These are phyloP conservation scores for Annulohypoxylon maeteangense DNA, from an alignment of 495 filamentous ascomycete species.

Conservation along the genomic window DNA sequence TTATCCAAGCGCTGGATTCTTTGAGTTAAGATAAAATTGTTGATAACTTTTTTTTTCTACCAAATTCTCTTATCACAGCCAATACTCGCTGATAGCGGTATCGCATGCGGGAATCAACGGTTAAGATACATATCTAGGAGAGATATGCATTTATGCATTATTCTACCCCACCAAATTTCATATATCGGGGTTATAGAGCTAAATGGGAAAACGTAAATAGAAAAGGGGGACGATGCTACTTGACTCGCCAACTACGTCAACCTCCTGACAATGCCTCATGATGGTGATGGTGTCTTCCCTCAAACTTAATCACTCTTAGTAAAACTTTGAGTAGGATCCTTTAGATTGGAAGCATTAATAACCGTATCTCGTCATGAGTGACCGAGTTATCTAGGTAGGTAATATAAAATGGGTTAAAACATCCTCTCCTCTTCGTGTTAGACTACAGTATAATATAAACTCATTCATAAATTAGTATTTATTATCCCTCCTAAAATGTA, in stretches of 20 bases:
- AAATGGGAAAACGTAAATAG: not conserved
- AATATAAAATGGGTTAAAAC: too few species aligned
- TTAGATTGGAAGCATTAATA: too few species aligned
- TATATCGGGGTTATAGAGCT: not conserved
- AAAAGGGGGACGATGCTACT: not conserved
- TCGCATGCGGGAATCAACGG: not conserved
- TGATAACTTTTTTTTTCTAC: slow-evolving; percentile 10
- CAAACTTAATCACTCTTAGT: too few species aligned
- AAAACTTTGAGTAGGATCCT: too few species aligned
- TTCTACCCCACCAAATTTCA: not conserved
- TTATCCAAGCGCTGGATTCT: slow-evolving; percentile 9
- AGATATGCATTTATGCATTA: not conserved
- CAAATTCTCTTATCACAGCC: not conserved
- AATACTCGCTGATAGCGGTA: not conserved
- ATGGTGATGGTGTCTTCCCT: too few species aligned
- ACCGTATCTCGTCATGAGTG: too few species aligned
- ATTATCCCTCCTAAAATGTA: too few species aligned
- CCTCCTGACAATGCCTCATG: not conserved
- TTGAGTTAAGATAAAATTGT: slow-evolving; percentile 1
- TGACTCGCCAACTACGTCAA: not conserved
- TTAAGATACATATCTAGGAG: not conserved
- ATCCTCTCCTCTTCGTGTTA: too few species aligned
- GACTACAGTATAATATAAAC: too few species aligned
- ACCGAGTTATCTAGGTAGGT: too few species aligned
- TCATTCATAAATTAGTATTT: too few species aligned